A percentile compares a stretch with the other conserved stretches of the same genome.
These are phyloP conservation scores for Eimeria acervulina DNA, from an alignment of 169 alveolate species.

Conservation along the genomic window DNA sequence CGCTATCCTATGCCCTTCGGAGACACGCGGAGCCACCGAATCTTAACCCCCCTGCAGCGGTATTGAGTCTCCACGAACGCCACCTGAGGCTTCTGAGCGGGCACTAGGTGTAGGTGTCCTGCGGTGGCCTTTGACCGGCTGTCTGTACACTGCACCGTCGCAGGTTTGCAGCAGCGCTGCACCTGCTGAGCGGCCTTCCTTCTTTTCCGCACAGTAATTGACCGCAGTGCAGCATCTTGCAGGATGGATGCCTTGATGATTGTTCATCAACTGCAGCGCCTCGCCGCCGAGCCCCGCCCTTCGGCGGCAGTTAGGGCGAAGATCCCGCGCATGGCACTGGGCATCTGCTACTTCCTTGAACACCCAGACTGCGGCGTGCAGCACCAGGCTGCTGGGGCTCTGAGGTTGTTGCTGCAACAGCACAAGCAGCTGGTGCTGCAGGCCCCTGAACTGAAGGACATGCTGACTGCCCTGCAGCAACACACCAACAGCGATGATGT, in stretches of 20 bases:
- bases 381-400: constrained; percentile 81
- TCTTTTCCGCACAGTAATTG: not conserved
- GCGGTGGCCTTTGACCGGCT: not conserved
- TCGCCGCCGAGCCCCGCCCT: constrained; percentile 76
- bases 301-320: constrained; percentile 79
- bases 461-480: constrained; percentile 61
- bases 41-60: not conserved
- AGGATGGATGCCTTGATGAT: constrained; percentile 81
- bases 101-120: not conserved
- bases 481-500: constrained; percentile 59
- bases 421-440: constrained; percentile 52
- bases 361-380: constrained; percentile 82
- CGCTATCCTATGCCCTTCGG: constrained; percentile 6
- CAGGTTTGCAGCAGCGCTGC: not conserved
- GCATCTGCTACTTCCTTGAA: constrained; percentile 79
- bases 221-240: not conserved
- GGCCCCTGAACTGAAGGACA: constrained; percentile 56
- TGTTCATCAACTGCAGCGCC: constrained; percentile 83
- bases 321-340: constrained; percentile 78
- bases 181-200: not conserved
- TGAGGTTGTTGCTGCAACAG: constrained; percentile 33
- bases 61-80: not conserved
- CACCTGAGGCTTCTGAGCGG: not conserved
- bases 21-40: not conserved
- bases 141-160: not conserved